Percentiles rank a stretch among this genome's conserved stretches.
These are phyloP conservation scores for Fonsecaea nubica DNA, from an alignment of 2,329 filamentous ascomycete genomes.

Conservation along the genomic window DNA sequence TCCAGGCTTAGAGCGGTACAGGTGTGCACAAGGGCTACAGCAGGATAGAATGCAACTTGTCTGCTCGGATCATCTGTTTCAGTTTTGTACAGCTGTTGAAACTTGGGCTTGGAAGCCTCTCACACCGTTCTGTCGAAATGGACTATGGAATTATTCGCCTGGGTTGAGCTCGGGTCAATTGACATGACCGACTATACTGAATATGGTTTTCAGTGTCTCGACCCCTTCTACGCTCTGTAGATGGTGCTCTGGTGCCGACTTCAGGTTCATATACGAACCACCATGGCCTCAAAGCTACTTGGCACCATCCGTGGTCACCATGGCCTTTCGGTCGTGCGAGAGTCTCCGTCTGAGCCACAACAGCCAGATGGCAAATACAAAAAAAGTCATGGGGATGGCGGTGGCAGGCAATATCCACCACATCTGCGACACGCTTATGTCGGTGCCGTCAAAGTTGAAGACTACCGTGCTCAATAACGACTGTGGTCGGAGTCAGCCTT, in stretches of 20 bases:
- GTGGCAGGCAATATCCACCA: conserved; percentile 11
- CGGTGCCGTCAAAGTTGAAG: conserved; percentile 12
- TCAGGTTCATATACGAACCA: background rate
- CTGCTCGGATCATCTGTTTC: background rate
- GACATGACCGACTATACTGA: background rate
- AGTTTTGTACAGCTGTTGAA: background rate
- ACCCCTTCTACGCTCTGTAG: too few relatives aligned
- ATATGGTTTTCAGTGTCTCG: background rate
- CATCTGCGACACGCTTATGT: conserved; percentile 2
- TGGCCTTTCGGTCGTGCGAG: background rate
- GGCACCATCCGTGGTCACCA: background rate
- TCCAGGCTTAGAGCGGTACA: background rate
- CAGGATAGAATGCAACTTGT: background rate
- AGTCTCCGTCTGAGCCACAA: conserved; percentile 6
- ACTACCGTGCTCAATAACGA: conserved; percentile 4
- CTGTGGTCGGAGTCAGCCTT: background rate
- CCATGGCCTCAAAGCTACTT: background rate
- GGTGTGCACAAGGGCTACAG: background rate
- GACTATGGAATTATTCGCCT: background rate
- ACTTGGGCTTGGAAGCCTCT: background rate
- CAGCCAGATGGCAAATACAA: conserved; percentile 6
- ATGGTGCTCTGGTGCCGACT: background rate
- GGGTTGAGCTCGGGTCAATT: background rate
- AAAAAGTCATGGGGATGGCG: conserved; percentile 7
- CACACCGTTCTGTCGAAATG: too few relatives aligned